phyloP scores from a whole-genome alignment of 2,329 filamentous ascomycete genomes.

The Claviceps sp. region DNA sequence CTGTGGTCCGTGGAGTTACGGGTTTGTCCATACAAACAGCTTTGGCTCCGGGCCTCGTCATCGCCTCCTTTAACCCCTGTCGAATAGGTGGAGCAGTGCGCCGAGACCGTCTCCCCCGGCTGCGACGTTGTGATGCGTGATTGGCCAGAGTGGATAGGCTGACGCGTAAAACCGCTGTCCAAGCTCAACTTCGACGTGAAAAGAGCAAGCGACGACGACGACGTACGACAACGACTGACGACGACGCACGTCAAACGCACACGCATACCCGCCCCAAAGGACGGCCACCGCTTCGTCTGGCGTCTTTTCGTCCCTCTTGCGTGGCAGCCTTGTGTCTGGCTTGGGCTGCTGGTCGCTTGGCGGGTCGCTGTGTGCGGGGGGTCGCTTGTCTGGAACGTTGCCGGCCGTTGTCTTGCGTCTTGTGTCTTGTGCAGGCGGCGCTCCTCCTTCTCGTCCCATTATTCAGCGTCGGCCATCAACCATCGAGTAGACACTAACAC shows the following conservation, averaged over 20 bases:
- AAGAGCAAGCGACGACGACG: constrained; percentile 1
- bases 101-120: constrained; percentile 4
- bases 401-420: neutral
- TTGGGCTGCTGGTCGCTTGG: no score
- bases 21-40: neutral
- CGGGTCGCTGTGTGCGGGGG: no score
- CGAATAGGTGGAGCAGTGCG: constrained; percentile 1
- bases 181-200: neutral
- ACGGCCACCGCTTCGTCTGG: no score
- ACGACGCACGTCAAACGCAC: neutral
- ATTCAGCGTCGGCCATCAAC: no score
- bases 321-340: no score
- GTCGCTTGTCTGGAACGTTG: neutral
- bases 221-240: neutral
- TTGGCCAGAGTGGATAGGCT: constrained; percentile 19
- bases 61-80: constrained; percentile 16
- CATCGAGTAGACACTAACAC: no score
- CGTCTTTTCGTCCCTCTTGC: no score
- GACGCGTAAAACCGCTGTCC: constrained; percentile 23
- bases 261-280: no score
- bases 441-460: no score
- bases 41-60: constrained; percentile 23
- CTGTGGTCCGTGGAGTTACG: neutral
- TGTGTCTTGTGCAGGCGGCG: neutral
- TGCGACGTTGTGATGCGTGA: constrained; percentile 9